phyloP scores from a whole-genome alignment of 192 early-diverging fungal genomes.

The Rhizoclosmatium sp. region DNA sequence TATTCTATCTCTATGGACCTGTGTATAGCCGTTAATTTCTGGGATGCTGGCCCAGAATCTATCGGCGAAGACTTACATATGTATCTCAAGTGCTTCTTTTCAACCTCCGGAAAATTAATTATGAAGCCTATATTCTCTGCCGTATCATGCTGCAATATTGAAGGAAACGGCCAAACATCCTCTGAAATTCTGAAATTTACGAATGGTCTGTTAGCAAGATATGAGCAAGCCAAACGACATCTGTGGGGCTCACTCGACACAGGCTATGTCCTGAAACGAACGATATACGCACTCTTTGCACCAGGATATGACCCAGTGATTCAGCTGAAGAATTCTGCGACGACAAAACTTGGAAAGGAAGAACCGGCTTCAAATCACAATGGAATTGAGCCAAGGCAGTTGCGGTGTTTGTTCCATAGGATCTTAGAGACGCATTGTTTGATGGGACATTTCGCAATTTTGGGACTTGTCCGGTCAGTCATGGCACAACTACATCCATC shows the following conservation, averaged over 20 bases:
- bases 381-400: conserved; percentile 16
- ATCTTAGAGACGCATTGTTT: conserved; percentile 58
- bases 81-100: conserved; percentile 82
- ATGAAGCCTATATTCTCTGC: conserved; percentile 77
- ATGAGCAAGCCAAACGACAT: conserved; percentile 76
- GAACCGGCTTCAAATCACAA: neutral
- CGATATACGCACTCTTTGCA: conserved; percentile 37
- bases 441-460: conserved; percentile 54
- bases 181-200: neutral
- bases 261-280: conserved; percentile 62
- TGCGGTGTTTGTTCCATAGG: conserved; percentile 48
- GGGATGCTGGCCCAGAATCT: conserved; percentile 80
- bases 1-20: conserved; percentile 80
- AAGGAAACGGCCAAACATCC: conserved; percentile 37
- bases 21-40: conserved; percentile 73
- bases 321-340: conserved; percentile 33
- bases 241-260: conserved; percentile 78
- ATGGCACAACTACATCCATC: conserved; percentile 42
- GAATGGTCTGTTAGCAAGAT: conserved; percentile 65
- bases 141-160: conserved; percentile 66
- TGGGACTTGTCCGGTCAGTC: conserved; percentile 48
- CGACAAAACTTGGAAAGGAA: conserved; percentile 46
- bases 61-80: conserved; percentile 87
- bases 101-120: conserved; percentile 70
- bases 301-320: conserved; percentile 43